Percentiles rank a stretch among this genome's conserved stretches.
These are phyloP conservation scores for Artemisia annua DNA, from an alignment of 129 eudicot species.

Conservation along the genomic window DNA sequence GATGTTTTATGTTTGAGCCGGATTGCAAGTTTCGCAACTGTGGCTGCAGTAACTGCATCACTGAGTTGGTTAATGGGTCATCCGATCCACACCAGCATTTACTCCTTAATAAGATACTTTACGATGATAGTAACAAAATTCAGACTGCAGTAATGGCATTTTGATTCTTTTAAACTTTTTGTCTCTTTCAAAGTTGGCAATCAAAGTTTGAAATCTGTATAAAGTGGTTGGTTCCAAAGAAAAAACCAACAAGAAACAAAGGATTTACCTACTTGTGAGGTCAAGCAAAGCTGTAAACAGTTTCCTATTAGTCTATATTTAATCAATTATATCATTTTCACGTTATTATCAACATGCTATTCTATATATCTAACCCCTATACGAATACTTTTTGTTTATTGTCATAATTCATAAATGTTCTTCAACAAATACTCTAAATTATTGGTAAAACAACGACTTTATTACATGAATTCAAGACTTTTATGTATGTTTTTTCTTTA, in stretches of 20 bases:
- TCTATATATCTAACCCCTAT: not conserved
- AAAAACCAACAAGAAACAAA: constrained; percentile 27
- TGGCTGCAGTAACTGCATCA: no score
- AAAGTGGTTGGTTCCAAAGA: constrained; percentile 30
- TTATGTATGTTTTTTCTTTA: not conserved
- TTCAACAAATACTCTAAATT: not conserved
- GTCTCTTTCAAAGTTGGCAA: constrained; percentile 27
- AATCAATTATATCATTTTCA: not conserved
- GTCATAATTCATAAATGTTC: not conserved
- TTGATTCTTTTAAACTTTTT: no score
- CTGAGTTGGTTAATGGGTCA: no score
- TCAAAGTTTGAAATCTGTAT: constrained; percentile 4
- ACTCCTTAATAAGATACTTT: not conserved
- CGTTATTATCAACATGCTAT: constrained; percentile 8
- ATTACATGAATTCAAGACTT: not conserved
- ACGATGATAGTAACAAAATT: not conserved
- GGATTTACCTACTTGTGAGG: constrained; percentile 17
- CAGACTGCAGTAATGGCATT: no score
- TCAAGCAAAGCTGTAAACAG: constrained; percentile 33
- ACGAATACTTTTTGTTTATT: not conserved
- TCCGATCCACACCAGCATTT: no score
- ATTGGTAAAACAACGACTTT: not conserved
- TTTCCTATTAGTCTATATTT: not conserved
- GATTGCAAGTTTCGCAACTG: no score
- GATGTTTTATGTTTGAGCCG: no score